Conservation (phyloP, 345 rosid genomes). For the Aegle marmelos region DNA sequence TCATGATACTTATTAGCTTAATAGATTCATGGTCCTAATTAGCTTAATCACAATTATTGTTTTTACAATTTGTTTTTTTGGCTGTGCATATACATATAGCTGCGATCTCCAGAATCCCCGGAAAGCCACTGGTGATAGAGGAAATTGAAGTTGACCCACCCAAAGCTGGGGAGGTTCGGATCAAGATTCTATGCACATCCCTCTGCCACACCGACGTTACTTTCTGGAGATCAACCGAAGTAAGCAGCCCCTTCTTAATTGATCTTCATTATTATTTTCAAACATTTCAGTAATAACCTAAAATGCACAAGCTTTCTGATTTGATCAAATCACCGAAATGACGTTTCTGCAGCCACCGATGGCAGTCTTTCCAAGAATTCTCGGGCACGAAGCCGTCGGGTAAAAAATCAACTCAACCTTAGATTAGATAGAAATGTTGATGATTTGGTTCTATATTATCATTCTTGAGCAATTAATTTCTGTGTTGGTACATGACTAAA, state of each 20-base stretch:
- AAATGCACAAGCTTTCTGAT: background rate
- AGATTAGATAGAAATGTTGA: background rate
- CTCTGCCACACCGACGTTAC: constrained; percentile 62
- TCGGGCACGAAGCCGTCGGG: constrained; percentile 86
- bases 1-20: background rate
- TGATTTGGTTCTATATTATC: no score
- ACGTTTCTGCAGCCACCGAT: constrained; percentile 37
- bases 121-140: constrained; percentile 51
- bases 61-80: background rate
- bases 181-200: constrained; percentile 69
- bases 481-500: background rate
- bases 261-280: background rate
- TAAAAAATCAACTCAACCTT: constrained; percentile 19
- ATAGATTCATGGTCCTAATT: background rate
- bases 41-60: background rate
- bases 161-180: constrained; percentile 60
- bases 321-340: background rate
- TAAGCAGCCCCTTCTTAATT: constrained; percentile 24
- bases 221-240: constrained; percentile 43
- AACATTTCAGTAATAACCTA: background rate
- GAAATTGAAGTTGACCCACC: constrained; percentile 77
- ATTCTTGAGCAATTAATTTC: no score
- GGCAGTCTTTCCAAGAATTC: constrained; percentile 49
- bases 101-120: constrained; percentile 53
- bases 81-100: constrained; percentile 28